These are phyloP conservation scores for Cicer bijugum DNA, from an alignment of 306 rosid genomes.

Conservation along the genomic window DNA sequence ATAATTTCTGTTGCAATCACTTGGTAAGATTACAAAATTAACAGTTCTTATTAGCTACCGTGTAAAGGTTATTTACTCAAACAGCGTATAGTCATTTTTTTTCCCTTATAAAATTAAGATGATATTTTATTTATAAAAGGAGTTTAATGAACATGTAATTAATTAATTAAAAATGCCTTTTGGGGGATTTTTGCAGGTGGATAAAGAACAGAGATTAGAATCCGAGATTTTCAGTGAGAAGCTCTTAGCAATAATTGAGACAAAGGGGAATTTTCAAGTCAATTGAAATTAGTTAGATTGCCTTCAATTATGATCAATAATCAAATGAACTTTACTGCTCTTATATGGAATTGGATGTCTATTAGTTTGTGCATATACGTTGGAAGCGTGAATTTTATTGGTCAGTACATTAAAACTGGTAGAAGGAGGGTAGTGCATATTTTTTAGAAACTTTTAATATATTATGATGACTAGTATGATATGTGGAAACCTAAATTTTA, in stretches of 20 bases:
- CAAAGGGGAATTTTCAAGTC: neutral
- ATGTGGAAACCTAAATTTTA: neutral
- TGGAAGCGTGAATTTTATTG: slow-evolving; percentile 1
- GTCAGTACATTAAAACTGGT: neutral
- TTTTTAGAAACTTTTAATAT: neutral
- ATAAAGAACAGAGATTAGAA: slow-evolving; percentile 14
- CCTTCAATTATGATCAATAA: neutral
- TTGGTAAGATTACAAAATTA: too few species aligned
- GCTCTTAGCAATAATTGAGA: slow-evolving; percentile 25
- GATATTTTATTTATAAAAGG: too few species aligned
- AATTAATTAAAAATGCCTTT: neutral
- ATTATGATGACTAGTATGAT: neutral
- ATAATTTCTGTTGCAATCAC: too few species aligned
- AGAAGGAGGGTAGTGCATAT: neutral
- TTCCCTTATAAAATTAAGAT: neutral
- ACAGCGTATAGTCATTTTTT: neutral
- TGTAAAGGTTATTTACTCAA: too few species aligned
- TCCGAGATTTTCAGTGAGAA: slow-evolving; percentile 29
- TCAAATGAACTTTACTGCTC: neutral
- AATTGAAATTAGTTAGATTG: neutral
- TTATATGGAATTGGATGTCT: neutral
- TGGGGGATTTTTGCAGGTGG: slow-evolving; percentile 20
- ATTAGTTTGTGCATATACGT: neutral
- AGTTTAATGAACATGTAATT: neutral
- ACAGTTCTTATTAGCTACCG: too few species aligned